Base-by-base conservation (phyloP, 805 yeast species). In the Ogataea allantospora region DNA sequence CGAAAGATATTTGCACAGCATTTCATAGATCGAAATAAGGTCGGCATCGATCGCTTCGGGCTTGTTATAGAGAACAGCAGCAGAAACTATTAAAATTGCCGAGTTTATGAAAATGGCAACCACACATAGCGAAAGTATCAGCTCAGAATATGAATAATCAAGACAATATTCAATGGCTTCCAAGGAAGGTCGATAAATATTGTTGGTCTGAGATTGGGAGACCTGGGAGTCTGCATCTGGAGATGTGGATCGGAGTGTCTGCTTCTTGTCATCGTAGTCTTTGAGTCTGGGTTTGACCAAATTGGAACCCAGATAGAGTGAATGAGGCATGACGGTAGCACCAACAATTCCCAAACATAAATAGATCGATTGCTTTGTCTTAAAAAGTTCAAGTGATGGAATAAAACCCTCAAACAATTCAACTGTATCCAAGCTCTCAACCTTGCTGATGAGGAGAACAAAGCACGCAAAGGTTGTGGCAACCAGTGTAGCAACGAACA, bases 251-350 rank as follows among this genome's bases (percentile, higher is more conserved):
- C 42, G 6, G 19, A 33, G 37, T 42, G 44, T 11, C 30, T 9
- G 50, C 11, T 42, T 33, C 41, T 73, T 69, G 3, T 71, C 50
- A 58, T 88, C 96, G 51, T 68, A 88, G 19, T 86, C 95, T 48
- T 73, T 71, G 29, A 88, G 66, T 47, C 96, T 73, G 16, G 95
- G 85, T 58, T 88, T 95, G 6, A 88, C 96, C 33, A 88, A 66
- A 5, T 93, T 91, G 0, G 93, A 83, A 1, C 96, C 96, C 39
- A 88, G 65, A 52, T 83, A 87, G 33, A 88, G 65, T 1, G 89
- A 80, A 55, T 88, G 96, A 2, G 96, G 96, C 96, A 88, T 88
- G 16, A 88, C 96, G 0, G 96, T 88, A 8, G 96, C 96, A 16
- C 96, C 96, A 37, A 88, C 68, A 33, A 88, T 85, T 17, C 95